These are phyloP conservation scores for Lasiosphaeriaceae sp. DNA, from an alignment of 495 filamentous ascomycete genomes.

Conservation along the genomic window DNA sequence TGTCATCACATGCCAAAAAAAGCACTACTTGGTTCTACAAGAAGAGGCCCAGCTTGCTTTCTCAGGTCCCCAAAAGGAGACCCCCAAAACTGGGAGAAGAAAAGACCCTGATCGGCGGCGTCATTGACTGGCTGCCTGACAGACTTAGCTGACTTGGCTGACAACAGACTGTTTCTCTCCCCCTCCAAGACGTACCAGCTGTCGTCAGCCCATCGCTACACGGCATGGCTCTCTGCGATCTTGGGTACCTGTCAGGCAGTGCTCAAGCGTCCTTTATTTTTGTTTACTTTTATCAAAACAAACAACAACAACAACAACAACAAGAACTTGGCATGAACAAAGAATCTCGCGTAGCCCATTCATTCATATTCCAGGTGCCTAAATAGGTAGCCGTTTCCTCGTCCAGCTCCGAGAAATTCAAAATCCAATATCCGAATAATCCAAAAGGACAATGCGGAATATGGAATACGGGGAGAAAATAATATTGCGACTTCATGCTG, in stretches of 20 bases:
- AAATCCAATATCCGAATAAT: neutral
- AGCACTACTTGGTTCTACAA: neutral
- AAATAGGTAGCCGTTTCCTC: neutral
- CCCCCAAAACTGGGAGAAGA: neutral
- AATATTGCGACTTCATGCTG: conserved; percentile 23
- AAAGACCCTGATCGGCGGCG: neutral
- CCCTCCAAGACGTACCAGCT: neutral
- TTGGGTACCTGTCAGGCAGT: neutral
- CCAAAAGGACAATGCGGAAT: no score
- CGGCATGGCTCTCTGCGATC: neutral
- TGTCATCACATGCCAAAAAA: neutral
- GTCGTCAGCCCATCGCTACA: neutral
- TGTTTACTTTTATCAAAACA: conserved; percentile 2
- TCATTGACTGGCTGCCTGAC: neutral
- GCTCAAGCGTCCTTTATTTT: neutral
- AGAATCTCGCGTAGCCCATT: neutral
- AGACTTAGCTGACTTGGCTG: neutral
- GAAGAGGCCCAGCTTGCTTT: neutral
- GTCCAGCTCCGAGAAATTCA: neutral
- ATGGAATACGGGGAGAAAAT: neutral
- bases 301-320: neutral
- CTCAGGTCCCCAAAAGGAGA: neutral
- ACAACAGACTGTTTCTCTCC: neutral
- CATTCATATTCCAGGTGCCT: neutral
- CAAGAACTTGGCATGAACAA: neutral